Conservation (phyloP, 139 green algal species). For the Coelastrella sp. region DNA sequence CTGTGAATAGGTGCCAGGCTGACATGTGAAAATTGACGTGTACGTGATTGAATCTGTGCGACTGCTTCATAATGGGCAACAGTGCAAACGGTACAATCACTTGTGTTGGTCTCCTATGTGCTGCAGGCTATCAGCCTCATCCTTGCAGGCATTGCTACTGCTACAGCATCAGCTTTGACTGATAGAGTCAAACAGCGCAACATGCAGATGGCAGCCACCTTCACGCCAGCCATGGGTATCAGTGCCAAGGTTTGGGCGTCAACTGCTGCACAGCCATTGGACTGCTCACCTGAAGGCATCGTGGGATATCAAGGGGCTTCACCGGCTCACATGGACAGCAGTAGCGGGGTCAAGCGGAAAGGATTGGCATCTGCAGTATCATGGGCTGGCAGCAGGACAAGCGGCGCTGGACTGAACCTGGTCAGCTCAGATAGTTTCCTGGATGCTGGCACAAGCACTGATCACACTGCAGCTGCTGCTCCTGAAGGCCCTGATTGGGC, state of each 20-base stretch:
- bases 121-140: not conserved
- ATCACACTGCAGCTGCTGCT: not conserved
- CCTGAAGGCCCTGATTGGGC: not conserved
- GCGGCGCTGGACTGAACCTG: not conserved
- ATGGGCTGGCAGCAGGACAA: not conserved
- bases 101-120: too few species aligned
- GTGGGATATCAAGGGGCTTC: too few species aligned
- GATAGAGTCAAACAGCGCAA: not conserved
- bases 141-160: conserved; percentile 18
- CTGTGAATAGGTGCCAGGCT: too few species aligned
- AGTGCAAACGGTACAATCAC: too few species aligned
- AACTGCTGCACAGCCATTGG: not conserved
- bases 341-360: too few species aligned
- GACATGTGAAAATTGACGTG: too few species aligned
- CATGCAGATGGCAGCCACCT: conserved; percentile 11
- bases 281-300: not conserved
- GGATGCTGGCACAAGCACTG: not conserved
- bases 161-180: conserved; percentile 29
- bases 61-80: too few species aligned
- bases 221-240: not conserved
- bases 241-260: conserved; percentile 2
- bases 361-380: not conserved
- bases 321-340: not conserved
- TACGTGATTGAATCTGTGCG: too few species aligned
- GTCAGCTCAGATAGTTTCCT: not conserved